These are phyloP conservation scores for Ceratocystis variospora DNA, from an alignment of 2,329 filamentous ascomycete species.

Conservation along the genomic window DNA sequence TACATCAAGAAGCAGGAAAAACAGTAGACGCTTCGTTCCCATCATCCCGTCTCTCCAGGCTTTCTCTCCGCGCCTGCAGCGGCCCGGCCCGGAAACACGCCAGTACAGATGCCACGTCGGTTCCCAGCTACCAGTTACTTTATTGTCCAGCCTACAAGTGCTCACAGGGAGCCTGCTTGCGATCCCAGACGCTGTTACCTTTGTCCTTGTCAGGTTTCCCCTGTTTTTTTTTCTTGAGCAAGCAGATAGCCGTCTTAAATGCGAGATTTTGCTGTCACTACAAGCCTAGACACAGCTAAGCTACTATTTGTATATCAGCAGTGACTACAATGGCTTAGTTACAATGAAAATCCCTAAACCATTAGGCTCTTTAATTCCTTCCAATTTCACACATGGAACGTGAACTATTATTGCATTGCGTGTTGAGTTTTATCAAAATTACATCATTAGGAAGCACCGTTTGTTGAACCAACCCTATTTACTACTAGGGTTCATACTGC, in stretches of 20 bases:
- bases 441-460: too few relatives aligned
- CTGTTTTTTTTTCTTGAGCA: neutral
- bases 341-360: neutral
- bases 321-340: neutral
- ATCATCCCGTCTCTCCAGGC: neutral
- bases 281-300: neutral
- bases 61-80: neutral
- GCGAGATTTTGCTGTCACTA: neutral
- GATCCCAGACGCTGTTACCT: slow-evolving; percentile 15
- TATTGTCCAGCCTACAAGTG: slow-evolving; percentile 1
- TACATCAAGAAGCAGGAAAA: slow-evolving; percentile 45
- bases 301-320: neutral
- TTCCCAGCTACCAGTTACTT: slow-evolving; percentile 15
- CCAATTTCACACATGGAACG: neutral
- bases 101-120: slow-evolving; percentile 15
- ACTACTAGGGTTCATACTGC: neutral
- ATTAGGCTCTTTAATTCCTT: neutral
- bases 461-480: neutral
- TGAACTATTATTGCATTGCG: neutral
- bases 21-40: slow-evolving; percentile 7
- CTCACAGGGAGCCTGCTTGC: slow-evolving; percentile 4
- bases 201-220: neutral
- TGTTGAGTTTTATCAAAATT: too few relatives aligned
- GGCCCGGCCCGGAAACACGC: neutral
- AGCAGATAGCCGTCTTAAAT: neutral